Percentiles rank a stretch among this genome's conserved stretches.
phyloP scores from a whole-genome alignment of 768 basidiomycete genomes.

The Suillus fuscotomentosus region DNA sequence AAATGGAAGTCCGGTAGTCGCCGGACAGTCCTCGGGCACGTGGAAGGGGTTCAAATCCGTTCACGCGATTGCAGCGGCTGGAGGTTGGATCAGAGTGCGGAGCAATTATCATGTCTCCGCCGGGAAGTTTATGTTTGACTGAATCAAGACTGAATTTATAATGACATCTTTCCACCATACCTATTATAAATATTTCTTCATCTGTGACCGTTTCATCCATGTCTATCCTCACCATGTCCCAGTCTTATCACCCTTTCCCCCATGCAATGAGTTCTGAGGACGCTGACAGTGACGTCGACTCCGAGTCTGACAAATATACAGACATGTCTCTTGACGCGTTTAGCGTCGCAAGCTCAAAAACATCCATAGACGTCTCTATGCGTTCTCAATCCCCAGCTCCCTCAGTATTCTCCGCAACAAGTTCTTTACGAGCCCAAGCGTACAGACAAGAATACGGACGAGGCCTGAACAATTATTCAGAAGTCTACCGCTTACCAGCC shows the following conservation, averaged over 20 bases:
- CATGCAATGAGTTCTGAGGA: conserved; percentile 34
- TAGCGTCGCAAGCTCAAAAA: conserved; percentile 47
- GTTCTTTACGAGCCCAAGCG: conserved; percentile 55
- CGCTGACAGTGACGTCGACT: conserved; percentile 41
- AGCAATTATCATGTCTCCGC: conserved; percentile 32
- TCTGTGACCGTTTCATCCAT: conserved; percentile 11
- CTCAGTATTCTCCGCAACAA: conserved; percentile 69
- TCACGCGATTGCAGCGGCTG: conserved; percentile 29
- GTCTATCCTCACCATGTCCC: conserved; percentile 11
- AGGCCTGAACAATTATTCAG: conserved; percentile 73
- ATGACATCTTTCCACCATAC: background rate
- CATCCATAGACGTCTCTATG: conserved; percentile 59
- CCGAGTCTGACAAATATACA: conserved; percentile 43
- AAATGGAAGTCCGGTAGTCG: conserved; percentile 6
- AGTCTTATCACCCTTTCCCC: conserved; percentile 6
- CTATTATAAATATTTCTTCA: conserved; percentile 2
- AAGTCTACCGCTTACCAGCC: conserved; percentile 75
- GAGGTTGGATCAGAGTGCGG: conserved; percentile 20
- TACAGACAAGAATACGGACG: conserved; percentile 69
- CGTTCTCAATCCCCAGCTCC: conserved; percentile 65
- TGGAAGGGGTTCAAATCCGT: conserved; percentile 9
- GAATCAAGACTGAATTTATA: conserved; percentile 7
- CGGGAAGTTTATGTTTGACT: conserved; percentile 18
- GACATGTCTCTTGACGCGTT: conserved; percentile 40
- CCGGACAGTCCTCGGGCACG: conserved; percentile 22